A percentile compares a stretch with the other conserved stretches of the same genome.
Evolutionary conservation across 768 basidiomycete genomes (phyloP).

Genomic region (Hysterangium stoloniferum): DNA sequence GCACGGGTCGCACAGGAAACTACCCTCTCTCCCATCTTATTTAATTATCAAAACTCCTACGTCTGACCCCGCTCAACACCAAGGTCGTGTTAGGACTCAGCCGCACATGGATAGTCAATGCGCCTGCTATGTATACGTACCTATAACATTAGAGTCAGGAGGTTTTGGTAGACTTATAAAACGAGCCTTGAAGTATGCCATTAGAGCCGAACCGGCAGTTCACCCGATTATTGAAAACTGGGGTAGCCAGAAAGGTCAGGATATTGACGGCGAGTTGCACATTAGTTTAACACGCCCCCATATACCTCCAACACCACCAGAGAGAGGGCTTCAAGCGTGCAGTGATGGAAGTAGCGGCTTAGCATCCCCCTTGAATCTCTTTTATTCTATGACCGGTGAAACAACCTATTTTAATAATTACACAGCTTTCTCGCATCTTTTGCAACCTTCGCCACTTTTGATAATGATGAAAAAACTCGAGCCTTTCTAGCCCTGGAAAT

Average conservation of each 20-base stretch:
- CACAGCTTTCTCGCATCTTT: constrained; percentile 71
- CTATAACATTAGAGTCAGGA: constrained; percentile 38
- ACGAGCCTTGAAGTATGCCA: constrained; percentile 38
- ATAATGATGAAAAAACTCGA: constrained; percentile 75
- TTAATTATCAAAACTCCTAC: constrained; percentile 42
- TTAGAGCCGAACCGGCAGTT: constrained; percentile 36
- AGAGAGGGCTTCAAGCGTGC: constrained; percentile 60
- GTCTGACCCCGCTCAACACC: constrained; percentile 74
- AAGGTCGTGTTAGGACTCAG: constrained; percentile 66
- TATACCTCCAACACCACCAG: constrained; percentile 75
- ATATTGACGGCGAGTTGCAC: constrained; percentile 71
- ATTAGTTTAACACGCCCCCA: constrained; percentile 80
- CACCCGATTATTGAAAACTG: constrained; percentile 31
- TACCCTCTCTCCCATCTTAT: constrained; percentile 49
- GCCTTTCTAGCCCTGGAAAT: constrained; percentile 76
- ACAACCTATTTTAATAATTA: neutral
- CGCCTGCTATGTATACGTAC: constrained; percentile 70
- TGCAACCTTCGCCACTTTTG: constrained; percentile 57
- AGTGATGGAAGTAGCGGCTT: constrained; percentile 44
- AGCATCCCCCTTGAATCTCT: constrained; percentile 37
- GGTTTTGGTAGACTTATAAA: constrained; percentile 38
- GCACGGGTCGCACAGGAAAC: too few species aligned
- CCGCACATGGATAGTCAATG: constrained; percentile 88
- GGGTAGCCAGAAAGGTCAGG: constrained; percentile 14
- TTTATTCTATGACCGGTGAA: constrained; percentile 2